Conservation (phyloP, 2,329 filamentous ascomycete genomes). For the Chaetomium globosum region DNA sequence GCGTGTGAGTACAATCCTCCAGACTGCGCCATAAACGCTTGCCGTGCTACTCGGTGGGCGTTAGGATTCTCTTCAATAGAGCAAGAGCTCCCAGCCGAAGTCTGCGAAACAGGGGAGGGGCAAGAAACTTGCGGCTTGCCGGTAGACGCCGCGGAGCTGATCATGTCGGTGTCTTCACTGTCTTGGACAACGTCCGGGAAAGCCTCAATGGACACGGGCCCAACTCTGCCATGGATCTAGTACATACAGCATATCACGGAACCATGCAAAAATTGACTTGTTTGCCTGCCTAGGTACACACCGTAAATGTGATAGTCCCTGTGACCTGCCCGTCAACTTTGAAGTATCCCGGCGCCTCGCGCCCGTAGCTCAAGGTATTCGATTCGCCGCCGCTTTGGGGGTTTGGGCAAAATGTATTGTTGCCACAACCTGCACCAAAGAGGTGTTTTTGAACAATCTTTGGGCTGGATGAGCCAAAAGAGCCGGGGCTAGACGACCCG, state of each 20-base stretch:
- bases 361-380: neutral
- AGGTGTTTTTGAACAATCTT: neutral
- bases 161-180: neutral
- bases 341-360: too few relatives aligned
- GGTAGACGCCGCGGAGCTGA: neutral
- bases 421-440: neutral
- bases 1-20: neutral
- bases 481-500: neutral
- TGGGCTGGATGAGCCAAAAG: neutral
- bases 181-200: neutral
- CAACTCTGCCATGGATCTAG: constrained; percentile 10
- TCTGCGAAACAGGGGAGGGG: neutral
- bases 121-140: constrained; percentile 1
- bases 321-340: neutral
- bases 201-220: constrained; percentile 7
- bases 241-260: neutral
- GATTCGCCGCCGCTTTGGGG: neutral
- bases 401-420: neutral
- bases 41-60: neutral
- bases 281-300: neutral
- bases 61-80: constrained; percentile 6
- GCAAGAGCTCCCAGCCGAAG: neutral
- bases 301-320: neutral
- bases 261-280: neutral
- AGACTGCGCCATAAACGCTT: neutral